These are phyloP conservation scores for Scleromitrula shiraiana DNA, from an alignment of 2,329 filamentous ascomycete genomes.

Conservation along the genomic window DNA sequence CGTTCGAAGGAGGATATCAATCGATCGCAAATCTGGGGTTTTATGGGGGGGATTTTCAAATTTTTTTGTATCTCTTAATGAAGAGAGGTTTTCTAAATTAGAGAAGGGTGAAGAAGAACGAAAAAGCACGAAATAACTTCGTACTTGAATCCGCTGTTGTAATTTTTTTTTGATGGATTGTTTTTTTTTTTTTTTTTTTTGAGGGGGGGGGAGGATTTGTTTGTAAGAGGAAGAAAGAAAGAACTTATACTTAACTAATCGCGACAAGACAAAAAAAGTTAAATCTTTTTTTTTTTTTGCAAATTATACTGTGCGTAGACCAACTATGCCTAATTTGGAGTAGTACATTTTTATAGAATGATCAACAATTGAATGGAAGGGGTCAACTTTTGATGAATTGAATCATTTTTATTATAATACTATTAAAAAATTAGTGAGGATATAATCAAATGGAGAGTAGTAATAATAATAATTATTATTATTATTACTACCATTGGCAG, in stretches of 20 bases:
- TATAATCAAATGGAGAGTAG: too few species aligned
- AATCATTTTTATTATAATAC: too few species aligned
- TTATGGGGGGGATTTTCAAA: constrained; percentile 31
- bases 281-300: constrained; percentile 10
- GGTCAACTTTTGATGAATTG: too few species aligned
- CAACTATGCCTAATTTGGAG: not conserved
- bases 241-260: constrained; percentile 13
- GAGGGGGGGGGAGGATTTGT: constrained; percentile 14
- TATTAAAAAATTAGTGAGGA: too few species aligned
- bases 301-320: constrained; percentile 12
- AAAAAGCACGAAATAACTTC: constrained; percentile 28
- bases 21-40: constrained; percentile 24
- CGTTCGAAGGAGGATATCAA: constrained; percentile 7
- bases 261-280: constrained; percentile 11
- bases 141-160: constrained; percentile 28
- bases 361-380: too few species aligned
- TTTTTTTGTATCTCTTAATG: constrained; percentile 31
- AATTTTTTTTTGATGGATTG: constrained; percentile 14
- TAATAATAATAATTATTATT: too few species aligned
- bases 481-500: too few species aligned
- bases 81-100: constrained; percentile 27
- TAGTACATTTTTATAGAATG: too few species aligned
- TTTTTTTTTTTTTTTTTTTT: constrained; percentile 12
- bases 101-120: constrained; percentile 30
- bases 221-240: constrained; percentile 12